phyloP scores from a whole-genome alignment of 345 rosid species.

The Sisymbrium irio region DNA sequence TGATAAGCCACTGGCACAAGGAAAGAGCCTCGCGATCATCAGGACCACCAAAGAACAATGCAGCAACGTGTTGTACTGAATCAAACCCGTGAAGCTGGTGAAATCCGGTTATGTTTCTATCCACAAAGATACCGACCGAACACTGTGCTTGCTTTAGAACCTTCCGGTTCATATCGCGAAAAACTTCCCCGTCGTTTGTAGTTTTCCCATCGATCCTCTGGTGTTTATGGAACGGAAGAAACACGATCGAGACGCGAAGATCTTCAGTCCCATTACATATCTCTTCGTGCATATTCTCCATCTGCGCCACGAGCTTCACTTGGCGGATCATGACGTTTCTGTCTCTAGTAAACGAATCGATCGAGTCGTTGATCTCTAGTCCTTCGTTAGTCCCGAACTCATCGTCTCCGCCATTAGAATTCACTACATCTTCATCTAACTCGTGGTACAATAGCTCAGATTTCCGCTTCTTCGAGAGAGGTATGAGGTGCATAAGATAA shows the following conservation, averaged over 20 bases:
- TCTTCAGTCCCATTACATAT: conserved; percentile 68
- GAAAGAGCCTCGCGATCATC: conserved; percentile 93
- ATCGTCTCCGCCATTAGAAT: conserved; percentile 54
- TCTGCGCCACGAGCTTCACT: conserved; percentile 55
- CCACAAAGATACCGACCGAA: conserved; percentile 70
- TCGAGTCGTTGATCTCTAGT: conserved; percentile 63
- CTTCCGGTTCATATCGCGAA: conserved; percentile 64
- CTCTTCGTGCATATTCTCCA: conserved; percentile 57
- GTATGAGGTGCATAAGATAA: conserved; percentile 71
- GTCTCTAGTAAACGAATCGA: conserved; percentile 54
- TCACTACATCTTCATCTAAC: conserved; percentile 52
- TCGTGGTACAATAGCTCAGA: conserved; percentile 59
- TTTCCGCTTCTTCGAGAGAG: conserved; percentile 57
- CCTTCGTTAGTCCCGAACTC: conserved; percentile 80
- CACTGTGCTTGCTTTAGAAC: conserved; percentile 74
- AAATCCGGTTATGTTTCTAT: conserved; percentile 67
- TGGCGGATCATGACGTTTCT: conserved; percentile 52
- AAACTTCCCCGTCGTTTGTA: conserved; percentile 58
- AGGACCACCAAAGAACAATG: conserved; percentile 79
- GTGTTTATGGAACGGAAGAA: conserved; percentile 87
- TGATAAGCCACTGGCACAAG: conserved; percentile 52
- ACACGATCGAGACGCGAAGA: conserved; percentile 59
- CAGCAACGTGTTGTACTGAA: conserved; percentile 54
- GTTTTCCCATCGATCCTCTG: conserved; percentile 74
- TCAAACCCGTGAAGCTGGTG: conserved; percentile 54